Evolutionary conservation across 2,329 filamentous ascomycete genomes (phyloP), one percentile per base, ranked within the genome.

Genomic region (Colletotrichum spaethianum): DNA sequence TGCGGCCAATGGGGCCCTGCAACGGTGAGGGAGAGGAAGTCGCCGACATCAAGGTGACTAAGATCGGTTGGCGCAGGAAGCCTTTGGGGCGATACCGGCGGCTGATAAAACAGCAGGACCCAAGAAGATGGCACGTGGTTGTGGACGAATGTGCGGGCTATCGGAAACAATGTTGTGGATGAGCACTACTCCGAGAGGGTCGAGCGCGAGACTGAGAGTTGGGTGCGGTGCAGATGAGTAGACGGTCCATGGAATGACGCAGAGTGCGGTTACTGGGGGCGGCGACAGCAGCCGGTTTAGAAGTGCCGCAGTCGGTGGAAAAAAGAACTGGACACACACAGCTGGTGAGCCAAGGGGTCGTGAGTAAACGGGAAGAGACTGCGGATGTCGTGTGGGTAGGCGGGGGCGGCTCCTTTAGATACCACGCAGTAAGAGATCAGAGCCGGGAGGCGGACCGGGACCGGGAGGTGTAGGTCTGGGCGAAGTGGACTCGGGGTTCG

Each of bases 11-110:
- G 46, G 77, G 75, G 66, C 74, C 74, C 56, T 75, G 78, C 72
- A 67, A 74, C 31, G 79, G 76, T 42, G 80, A 79, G 48, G 75
- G 75, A 44, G 80, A 77, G 53, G 78, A 75, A 46, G 63, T 70
- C 63, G 74, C 70, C 67, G 79, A 79, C 80, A 79, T 79, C 40
- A 57, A 64, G 50, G 50, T 44, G 38, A 40, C 36, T 8, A 40
- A 16, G 20, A 28, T 26, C n/a, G 42, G n/a, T 42, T 62, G 33
- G 18, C 28, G 14, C 16, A 57, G 16, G 9, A 26, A 65, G 40
- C 36, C 36, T 55, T 59, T 42, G 28, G 9, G 5, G 36, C 33
- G 8, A 56, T 16, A 44, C 26, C n/a, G 12, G 36, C n/a, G 36
- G 20, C 61, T 44, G 66, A 59, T 55, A 64, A 59, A 18, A 72